Percentiles rank a stretch among this genome's conserved stretches.
Conservation (phyloP, 352 stramenopile species). For the Blastocystis sp. region DNA sequence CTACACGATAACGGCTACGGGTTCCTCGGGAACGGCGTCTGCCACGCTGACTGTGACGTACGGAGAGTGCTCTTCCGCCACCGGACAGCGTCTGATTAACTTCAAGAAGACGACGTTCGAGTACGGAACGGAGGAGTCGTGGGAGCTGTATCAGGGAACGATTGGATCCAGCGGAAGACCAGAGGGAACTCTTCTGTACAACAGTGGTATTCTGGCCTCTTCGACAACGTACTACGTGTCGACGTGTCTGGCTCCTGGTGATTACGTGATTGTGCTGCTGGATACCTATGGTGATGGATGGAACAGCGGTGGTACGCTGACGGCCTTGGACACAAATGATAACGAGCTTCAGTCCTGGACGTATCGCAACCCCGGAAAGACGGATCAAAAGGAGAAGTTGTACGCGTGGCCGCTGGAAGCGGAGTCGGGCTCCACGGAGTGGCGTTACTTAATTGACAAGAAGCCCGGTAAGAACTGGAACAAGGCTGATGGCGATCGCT, state of each 20-base stretch:
- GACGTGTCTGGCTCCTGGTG: slow-evolving; percentile 27
- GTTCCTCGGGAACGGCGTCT: not conserved
- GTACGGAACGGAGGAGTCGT: slow-evolving; percentile 25
- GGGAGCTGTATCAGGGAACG: not conserved
- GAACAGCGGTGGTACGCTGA: not conserved
- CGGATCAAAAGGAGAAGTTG: not conserved
- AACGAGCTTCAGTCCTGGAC: not conserved
- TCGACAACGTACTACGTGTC: slow-evolving; percentile 3
- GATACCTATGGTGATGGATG: slow-evolving; percentile 53
- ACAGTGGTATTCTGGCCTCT: not conserved
- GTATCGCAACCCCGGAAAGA: not conserved
- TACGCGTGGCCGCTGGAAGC: not conserved
- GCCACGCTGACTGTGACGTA: slow-evolving; percentile 9
- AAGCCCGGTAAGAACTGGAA: not conserved
- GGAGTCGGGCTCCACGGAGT: not conserved
- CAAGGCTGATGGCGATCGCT: not conserved
- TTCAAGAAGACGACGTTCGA: not conserved
- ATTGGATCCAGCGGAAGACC: no score
- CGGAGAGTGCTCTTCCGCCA: not conserved
- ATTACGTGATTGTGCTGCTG: not conserved
- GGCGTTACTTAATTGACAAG: not conserved
- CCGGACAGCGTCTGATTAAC: not conserved
- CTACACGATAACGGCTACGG: slow-evolving; percentile 34
- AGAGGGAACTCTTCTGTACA: not conserved
- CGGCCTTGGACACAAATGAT: not conserved